Conservation (phyloP, 331 rosid genomes). For the Erythrophleum ivorense region DNA sequence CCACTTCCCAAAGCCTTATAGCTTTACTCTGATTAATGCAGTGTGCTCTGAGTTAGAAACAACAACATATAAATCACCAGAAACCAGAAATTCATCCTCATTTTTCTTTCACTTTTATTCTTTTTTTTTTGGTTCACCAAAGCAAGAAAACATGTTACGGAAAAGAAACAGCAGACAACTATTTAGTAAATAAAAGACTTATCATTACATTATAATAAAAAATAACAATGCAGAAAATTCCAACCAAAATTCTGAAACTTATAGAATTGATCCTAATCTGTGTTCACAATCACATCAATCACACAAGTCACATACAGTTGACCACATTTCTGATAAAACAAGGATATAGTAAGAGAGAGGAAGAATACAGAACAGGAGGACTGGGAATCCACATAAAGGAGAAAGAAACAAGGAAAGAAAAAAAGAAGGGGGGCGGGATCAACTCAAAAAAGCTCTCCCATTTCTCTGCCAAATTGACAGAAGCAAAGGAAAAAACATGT, state of each 20-base stretch:
- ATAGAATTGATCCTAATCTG: neutral
- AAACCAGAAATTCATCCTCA: constrained; percentile 29
- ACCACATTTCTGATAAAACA: constrained; percentile 14
- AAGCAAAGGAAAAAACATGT: neutral
- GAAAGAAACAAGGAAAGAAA: neutral
- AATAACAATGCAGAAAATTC: neutral
- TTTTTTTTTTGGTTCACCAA: constrained; percentile 16
- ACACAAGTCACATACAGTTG: neutral
- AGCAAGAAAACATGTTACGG: constrained; percentile 1
- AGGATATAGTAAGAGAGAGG: constrained; percentile 2
- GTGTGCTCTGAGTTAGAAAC: constrained; percentile 52
- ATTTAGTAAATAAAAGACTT: constrained; percentile 14
- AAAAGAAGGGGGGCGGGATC: neutral
- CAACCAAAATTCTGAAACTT: constrained; percentile 11
- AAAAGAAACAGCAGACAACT: neutral
- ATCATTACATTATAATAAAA: neutral
- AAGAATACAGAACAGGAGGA: neutral
- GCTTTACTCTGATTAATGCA: constrained; percentile 41
- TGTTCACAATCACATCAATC: neutral
- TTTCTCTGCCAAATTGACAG: neutral
- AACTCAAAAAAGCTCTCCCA: constrained; percentile 1
- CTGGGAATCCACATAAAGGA: constrained; percentile 15
- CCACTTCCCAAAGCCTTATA: constrained; percentile 38
- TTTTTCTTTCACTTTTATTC: neutral
- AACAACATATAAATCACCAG: constrained; percentile 43